Evolutionary conservation across 768 basidiomycete genomes (phyloP), one percentile per base, ranked within the genome.

Genomic region (Lyophyllum shimeji): DNA sequence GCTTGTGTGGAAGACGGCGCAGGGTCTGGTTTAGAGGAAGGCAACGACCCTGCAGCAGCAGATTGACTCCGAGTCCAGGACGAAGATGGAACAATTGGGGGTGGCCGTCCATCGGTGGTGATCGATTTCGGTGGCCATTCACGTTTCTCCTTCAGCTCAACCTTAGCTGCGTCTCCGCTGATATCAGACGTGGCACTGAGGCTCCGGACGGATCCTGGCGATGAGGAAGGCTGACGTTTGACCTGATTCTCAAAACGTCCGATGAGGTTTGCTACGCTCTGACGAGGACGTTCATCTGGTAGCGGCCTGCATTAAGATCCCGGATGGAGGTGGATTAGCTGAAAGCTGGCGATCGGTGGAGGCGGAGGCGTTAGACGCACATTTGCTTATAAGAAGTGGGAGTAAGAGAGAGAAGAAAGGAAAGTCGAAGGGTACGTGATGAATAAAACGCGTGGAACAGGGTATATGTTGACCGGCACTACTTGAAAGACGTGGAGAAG

Each of bases 221-320:
- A 63, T 25, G 78, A 66, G 9, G 74, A 62, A 3, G 83, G 72
- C 62, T 82, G 80, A 48, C 84, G 82, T 68, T 90, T 93, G 53
- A 79, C 85, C 73, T 90, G 86, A 63, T 83, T 89, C 70, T 94
- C 92, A 62, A 94, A 94, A 56, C 88, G 82, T 50, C 92, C 92
- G 65, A 94, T 94, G 73, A 94, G 86, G 68, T 93, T 94, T 60
- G 92, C 92, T 46, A 94, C 92, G 64, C 87, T 90, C 68, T 83
- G 83, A 57, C 92, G 87, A 47, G 91, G 90, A 67, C 88, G 83
- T 74, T 94, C 92, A 78, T 93, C 91, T 71, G 92, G 90, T 59
- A 92, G 74, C 53, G 89, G 87, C 91, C 90, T 93, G 66, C 24
- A 45, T 49, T n/a, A 53, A 43, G 52, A 60, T 58, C 44, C 57